phyloP scores from a whole-genome alignment of 2,329 filamentous ascomycete species.

The Colletotrichum tropicicola region DNA sequence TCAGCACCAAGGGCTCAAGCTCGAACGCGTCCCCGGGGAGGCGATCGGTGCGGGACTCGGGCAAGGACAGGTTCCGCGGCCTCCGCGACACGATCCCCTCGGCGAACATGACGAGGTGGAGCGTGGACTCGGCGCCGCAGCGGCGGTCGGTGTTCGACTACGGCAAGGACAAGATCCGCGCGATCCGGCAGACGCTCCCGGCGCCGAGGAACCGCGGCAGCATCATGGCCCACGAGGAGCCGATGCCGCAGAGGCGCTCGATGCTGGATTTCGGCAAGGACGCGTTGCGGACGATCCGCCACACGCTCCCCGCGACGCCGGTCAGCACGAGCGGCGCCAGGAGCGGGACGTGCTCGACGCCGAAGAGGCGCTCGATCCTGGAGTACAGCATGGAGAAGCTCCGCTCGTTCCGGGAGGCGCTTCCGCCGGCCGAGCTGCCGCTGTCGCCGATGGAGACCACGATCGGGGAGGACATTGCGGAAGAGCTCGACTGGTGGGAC shows the following conservation, averaged over 20 bases:
- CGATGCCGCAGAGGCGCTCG: not conserved
- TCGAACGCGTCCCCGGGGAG: not conserved
- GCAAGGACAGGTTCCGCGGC: not conserved
- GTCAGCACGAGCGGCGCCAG: not conserved
- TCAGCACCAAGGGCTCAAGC: not conserved
- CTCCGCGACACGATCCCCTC: not conserved
- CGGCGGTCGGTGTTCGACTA: not conserved
- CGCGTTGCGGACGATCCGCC: not conserved
- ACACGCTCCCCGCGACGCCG: not conserved
- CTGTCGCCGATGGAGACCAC: not conserved
- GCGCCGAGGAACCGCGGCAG: no score
- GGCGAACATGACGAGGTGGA: conserved; percentile 30
- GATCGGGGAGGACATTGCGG: not conserved
- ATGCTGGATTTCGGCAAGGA: not conserved
- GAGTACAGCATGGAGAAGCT: not conserved
- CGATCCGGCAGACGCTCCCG: not conserved
- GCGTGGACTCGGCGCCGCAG: not conserved
- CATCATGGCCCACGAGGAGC: not conserved
- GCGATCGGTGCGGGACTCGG: not conserved
- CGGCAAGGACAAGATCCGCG: not conserved
- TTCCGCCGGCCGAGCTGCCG: not conserved
- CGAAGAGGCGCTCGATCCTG: not conserved
- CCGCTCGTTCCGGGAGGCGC: not conserved
- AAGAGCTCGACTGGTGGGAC: not conserved
- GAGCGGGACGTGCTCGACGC: not conserved